phyloP scores from a whole-genome alignment of 306 rosid species.

The Clitoria ternatea region DNA sequence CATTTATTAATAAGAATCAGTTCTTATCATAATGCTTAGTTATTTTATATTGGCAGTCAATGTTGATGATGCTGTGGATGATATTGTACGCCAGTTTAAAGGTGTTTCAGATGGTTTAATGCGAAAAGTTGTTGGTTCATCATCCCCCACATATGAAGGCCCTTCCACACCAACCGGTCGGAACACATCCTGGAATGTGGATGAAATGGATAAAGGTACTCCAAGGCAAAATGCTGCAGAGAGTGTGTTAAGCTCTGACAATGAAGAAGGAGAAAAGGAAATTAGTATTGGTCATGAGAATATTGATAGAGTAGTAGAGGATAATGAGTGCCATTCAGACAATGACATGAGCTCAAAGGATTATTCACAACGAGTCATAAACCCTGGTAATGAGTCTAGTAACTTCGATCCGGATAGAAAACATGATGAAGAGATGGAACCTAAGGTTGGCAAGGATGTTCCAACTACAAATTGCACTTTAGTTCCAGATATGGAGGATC shows the following conservation, averaged over 20 bases:
- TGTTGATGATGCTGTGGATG: slow-evolving; percentile 97
- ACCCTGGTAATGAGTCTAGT: slow-evolving; percentile 37
- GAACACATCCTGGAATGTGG: slow-evolving; percentile 41
- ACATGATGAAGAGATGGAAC: slow-evolving; percentile 29
- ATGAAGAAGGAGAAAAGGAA: slow-evolving; percentile 56
- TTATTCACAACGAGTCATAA: slow-evolving; percentile 39
- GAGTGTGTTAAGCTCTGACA: slow-evolving; percentile 54
- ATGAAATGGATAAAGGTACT: slow-evolving; percentile 40
- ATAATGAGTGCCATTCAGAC: slow-evolving; percentile 64
- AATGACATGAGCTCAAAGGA: slow-evolving; percentile 68
- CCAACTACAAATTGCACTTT: slow-evolving; percentile 32
- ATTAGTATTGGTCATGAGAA: slow-evolving; percentile 32
- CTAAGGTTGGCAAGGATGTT: slow-evolving; percentile 43
- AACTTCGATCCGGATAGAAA: slow-evolving; percentile 46
- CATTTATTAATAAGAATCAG: no score
- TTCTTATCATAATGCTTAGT: not conserved
- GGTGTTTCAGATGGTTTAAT: slow-evolving; percentile 93
- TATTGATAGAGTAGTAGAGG: slow-evolving; percentile 31
- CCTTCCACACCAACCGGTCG: slow-evolving; percentile 32
- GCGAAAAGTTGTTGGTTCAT: slow-evolving; percentile 64
- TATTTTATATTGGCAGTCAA: slow-evolving; percentile 58
- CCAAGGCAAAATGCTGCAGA: slow-evolving; percentile 45
- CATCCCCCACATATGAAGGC: slow-evolving; percentile 41
- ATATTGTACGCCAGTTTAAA: slow-evolving; percentile 89
- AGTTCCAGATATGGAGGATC: slow-evolving; percentile 47